A percentile compares a stretch with the other conserved stretches of the same genome.
Conservation (phyloP, 768 basidiomycete genomes). For the Neoboletus subvelutipes region DNA sequence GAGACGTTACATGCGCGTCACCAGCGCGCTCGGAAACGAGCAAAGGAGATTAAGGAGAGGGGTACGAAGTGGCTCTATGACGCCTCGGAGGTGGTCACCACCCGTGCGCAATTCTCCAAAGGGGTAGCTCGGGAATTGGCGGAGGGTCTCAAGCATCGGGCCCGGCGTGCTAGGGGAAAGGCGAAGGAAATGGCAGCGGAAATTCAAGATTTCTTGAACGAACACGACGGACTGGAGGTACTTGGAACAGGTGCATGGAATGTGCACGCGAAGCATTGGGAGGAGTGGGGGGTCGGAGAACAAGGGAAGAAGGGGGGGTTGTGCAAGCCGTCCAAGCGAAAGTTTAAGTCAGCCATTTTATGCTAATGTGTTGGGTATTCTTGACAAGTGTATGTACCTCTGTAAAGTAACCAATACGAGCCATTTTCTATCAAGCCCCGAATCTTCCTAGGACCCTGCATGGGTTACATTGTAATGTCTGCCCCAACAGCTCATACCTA, state of each 20-base stretch:
- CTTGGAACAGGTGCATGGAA: conserved; percentile 19
- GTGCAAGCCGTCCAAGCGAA: conserved; percentile 16
- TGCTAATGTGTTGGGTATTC: conserved; percentile 9
- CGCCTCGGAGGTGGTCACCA: conserved; percentile 43
- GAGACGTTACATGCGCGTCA: conserved; percentile 50
- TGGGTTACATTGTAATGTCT: no score
- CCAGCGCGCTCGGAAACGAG: conserved; percentile 50
- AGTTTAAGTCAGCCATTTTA: conserved; percentile 11
- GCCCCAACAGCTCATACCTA: neutral
- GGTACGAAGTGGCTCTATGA: conserved; percentile 46
- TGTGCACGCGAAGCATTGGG: conserved; percentile 18
- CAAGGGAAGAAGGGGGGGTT: conserved; percentile 6
- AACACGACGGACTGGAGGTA: conserved; percentile 19
- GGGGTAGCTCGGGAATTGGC: conserved; percentile 43
- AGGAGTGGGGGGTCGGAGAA: conserved; percentile 15
- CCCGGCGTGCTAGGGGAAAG: conserved; percentile 43
- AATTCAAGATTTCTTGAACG: conserved; percentile 25
- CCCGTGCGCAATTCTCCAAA: conserved; percentile 43
- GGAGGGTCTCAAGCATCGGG: conserved; percentile 37
- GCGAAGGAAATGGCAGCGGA: conserved; percentile 45
- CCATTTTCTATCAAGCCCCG: no score
- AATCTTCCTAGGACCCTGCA: no score
- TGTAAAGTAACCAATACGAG: conserved; percentile 13
- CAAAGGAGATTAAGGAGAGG: conserved; percentile 50
- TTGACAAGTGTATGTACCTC: conserved; percentile 20